Percentiles rank a stretch among this genome's conserved stretches.
These are phyloP conservation scores for Globisporangium ultimum DNA, from an alignment of 352 stramenopile genomes.

Conservation along the genomic window DNA sequence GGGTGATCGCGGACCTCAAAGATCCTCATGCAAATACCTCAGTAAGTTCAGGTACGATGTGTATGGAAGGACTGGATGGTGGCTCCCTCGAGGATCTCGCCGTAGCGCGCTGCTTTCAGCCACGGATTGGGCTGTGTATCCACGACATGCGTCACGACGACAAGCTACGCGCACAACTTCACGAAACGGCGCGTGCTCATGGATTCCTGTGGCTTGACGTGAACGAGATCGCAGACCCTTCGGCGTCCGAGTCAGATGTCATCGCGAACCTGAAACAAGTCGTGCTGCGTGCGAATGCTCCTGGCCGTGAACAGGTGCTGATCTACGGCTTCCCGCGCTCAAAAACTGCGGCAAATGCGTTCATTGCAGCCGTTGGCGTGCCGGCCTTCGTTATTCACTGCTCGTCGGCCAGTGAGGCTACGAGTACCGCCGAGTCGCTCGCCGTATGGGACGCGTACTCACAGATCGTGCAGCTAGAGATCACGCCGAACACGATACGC, in stretches of 20 bases:
- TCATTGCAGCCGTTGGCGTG: slow-evolving; percentile 14
- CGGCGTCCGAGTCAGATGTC: background rate
- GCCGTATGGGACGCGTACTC: slow-evolving; percentile 19
- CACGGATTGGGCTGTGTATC: slow-evolving; percentile 30
- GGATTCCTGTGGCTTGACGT: slow-evolving; percentile 30
- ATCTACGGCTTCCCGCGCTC: slow-evolving; percentile 30
- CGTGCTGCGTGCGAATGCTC: slow-evolving; percentile 15
- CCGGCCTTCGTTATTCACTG: slow-evolving; percentile 23
- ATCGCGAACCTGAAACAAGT: slow-evolving; percentile 17
- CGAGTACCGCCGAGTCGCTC: slow-evolving; percentile 13
- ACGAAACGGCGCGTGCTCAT: background rate
- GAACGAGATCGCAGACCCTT: background rate
- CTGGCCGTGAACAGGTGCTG: slow-evolving; percentile 24
- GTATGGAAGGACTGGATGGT: background rate
- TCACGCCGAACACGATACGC: slow-evolving; percentile 8
- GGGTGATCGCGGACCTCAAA: background rate
- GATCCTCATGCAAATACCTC: no score
- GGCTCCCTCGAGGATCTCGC: background rate
- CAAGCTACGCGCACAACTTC: background rate
- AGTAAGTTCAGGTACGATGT: background rate
- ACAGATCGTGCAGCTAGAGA: slow-evolving; percentile 27
- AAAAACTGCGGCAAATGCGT: slow-evolving; percentile 11
- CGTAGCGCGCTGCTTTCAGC: slow-evolving; percentile 4
- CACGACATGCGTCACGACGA: background rate
- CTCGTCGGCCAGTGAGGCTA: slow-evolving; percentile 9